Evolutionary conservation across 495 filamentous ascomycete genomes (phyloP).

Genomic region (Tuber calosporum): DNA sequence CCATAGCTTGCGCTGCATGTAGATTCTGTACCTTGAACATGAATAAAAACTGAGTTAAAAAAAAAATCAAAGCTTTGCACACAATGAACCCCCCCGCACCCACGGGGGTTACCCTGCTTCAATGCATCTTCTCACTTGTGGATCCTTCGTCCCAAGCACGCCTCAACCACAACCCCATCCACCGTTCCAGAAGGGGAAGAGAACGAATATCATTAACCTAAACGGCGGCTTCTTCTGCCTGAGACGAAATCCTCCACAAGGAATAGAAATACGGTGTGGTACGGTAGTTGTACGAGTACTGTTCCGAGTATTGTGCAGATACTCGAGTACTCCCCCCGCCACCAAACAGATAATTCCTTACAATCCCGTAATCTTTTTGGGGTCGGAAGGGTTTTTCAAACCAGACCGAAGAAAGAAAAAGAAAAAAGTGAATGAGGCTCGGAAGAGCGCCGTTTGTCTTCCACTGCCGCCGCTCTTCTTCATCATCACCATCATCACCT

Average conservation of each 20-base stretch:
- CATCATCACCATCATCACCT: not conserved
- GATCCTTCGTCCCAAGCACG: not conserved
- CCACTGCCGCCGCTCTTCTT: not conserved
- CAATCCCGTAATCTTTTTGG: not conserved
- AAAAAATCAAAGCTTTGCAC: too few relatives aligned
- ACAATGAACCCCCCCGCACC: too few relatives aligned
- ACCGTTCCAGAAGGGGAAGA: not conserved
- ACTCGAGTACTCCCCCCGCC: not conserved
- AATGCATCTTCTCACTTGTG: not conserved
- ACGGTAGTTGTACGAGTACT: too few relatives aligned
- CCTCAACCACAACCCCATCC: not conserved
- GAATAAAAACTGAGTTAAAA: too few relatives aligned
- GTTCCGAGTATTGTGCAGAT: too few relatives aligned
- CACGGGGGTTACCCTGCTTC: not conserved
- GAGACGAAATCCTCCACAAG: not conserved
- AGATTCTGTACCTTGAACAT: too few relatives aligned
- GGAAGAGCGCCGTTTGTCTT: not conserved
- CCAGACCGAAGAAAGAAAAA: not conserved
- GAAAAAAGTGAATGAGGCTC: not conserved
- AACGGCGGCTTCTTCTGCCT: not conserved
- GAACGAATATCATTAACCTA: not conserved
- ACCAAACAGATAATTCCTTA: not conserved
- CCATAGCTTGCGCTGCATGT: too few relatives aligned
- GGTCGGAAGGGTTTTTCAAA: not conserved
- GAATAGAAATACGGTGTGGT: not conserved